Conservation (phyloP, 352 stramenopile species). For the Aphanomyces stellatus region DNA sequence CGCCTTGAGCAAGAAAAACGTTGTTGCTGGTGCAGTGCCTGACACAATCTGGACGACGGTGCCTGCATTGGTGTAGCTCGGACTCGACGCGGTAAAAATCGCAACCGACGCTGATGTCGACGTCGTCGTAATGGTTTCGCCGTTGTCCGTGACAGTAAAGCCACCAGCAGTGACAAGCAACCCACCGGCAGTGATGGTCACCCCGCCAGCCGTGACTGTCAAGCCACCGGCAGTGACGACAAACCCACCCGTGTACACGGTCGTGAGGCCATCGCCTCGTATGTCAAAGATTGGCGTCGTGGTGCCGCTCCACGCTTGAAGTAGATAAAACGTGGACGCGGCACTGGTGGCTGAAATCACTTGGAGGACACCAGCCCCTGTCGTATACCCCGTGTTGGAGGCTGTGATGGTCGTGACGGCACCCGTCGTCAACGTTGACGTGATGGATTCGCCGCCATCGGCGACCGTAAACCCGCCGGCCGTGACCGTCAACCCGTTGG, state of each 20-base stretch:
- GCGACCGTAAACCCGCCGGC: background rate
- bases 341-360: background rate
- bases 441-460: conserved; percentile 24
- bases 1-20: conserved; percentile 44
- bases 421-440: background rate
- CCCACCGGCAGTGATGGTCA: conserved; percentile 30
- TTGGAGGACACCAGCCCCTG: background rate
- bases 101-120: conserved; percentile 21
- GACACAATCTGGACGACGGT: conserved; percentile 24
- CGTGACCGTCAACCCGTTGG: background rate
- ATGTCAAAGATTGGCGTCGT: conserved; percentile 22
- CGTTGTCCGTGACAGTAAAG: conserved; percentile 30
- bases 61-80: conserved; percentile 21
- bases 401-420: background rate
- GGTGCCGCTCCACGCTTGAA: conserved; percentile 12
- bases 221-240: conserved; percentile 28
- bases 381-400: background rate
- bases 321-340: conserved; percentile 17
- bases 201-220: conserved; percentile 29
- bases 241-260: conserved; percentile 33
- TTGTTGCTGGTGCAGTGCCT: conserved; percentile 17
- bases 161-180: conserved; percentile 3
- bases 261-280: conserved; percentile 25
- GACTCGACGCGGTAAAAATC: conserved; percentile 23
- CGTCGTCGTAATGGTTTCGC: conserved; percentile 24